These are phyloP conservation scores for Calocybe cyanea DNA, from an alignment of 768 basidiomycete species.

Conservation along the genomic window DNA sequence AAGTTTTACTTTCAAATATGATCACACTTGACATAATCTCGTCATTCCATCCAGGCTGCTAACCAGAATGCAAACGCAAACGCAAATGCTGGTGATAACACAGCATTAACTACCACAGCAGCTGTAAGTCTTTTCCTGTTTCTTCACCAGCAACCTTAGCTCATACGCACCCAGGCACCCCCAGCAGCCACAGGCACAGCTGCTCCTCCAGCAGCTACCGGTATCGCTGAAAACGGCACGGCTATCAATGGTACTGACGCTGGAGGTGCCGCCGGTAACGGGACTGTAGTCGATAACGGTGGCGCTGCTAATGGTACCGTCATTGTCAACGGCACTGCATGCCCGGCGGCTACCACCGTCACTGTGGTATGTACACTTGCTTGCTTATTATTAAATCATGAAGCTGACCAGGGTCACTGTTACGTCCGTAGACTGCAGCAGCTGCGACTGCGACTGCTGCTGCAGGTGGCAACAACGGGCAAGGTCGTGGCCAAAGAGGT, in stretches of 20 bases:
- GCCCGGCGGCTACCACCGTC: constrained; percentile 8
- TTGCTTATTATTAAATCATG: too few relatives aligned
- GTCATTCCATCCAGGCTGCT: not conserved
- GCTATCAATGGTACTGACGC: constrained; percentile 1
- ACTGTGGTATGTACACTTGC: constrained; percentile 13
- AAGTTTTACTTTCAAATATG: too few relatives aligned
- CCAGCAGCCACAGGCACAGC: not conserved
- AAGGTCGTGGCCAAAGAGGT: not conserved
- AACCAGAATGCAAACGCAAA: not conserved
- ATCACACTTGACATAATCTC: too few relatives aligned
- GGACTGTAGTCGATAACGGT: constrained; percentile 2
- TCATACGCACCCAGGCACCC: not conserved
- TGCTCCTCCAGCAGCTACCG: not conserved
- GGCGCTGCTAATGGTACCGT: constrained; percentile 14
- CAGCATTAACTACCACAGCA: not conserved
- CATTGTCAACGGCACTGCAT: constrained; percentile 16
- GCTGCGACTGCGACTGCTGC: constrained; percentile 5
- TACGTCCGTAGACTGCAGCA: constrained; percentile 10
- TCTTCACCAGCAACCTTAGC: too few relatives aligned
- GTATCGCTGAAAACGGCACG: not conserved
- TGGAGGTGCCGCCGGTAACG: constrained; percentile 3
- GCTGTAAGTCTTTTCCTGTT: not conserved
- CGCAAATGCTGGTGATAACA: not conserved
- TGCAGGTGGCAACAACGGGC: not conserved
- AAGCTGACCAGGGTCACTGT: not conserved